Evolutionary conservation across 2,329 filamentous ascomycete species (phyloP), one percentile per base, ranked within the genome.

Genomic region (Beauveria australis): DNA sequence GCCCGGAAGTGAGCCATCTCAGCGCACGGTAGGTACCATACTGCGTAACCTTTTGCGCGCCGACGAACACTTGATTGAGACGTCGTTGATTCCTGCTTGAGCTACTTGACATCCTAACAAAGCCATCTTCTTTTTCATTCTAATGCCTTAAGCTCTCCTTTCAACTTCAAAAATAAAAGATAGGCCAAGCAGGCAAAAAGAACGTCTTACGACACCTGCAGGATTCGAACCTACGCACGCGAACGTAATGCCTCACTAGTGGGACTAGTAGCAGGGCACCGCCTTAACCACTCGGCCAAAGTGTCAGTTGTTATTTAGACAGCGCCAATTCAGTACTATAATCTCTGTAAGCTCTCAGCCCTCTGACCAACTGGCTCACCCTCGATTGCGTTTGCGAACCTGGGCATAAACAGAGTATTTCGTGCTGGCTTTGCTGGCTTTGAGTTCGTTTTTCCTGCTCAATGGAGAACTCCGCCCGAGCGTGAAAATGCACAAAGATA

Each of bases 221-320:
- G 43, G 43, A 46, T 46, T 51, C 48, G 48, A 51, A 51, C 48
- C 48, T 51, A 19, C 48, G 48, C 48, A 51, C 48, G 48, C 48
- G 48, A 51, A 51, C 48, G 48, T 51, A 51, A 51, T 51, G 48
- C 48, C 48, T 51, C 33, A 33, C 43, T 46, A 46, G 43, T 10
- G 1, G 3, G 43, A 2, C 43, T 46, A n/a, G 22, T 46, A 46
- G 43, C n/a, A 51, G 48, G 48, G 48, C 48, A 51, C 48, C 48
- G 48, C 48, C 48, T 51, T 51, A 51, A 51, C 48, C 48, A 51
- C 48, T 51, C 48, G 48, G 48, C 48, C 48, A 51, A 51, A 51
- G 48, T 51, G 48, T 48, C 46, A 19, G 10, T 33, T 51, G 26
- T 33, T 49, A 1, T 2, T 7, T 0, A 24, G 7, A 5, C 14